Base-by-base conservation (phyloP, 331 rosid genomes). In the Cucumis variabilis region DNA sequence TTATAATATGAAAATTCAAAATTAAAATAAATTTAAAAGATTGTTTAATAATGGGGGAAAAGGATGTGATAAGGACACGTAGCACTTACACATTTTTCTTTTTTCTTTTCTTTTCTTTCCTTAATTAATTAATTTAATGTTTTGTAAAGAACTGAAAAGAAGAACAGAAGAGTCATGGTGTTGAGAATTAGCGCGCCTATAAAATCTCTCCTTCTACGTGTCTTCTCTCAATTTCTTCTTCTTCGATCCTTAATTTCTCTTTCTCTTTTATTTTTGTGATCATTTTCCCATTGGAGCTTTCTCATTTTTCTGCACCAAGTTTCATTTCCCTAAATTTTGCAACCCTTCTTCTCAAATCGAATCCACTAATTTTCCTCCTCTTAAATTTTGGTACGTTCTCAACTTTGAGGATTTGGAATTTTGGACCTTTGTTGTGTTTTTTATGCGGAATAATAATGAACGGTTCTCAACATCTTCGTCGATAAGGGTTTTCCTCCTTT, bases 301-400 rank as follows among this genome's bases (percentile, higher is more conserved):
- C 41, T 67, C n/a, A 82, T 33, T 82, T 58, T 10, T 12, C 85
- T 7, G 51, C 70, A 17, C 27, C 3, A 81, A 81, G 30, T 58
- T 58, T 58, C 85, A 7, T 81, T 5, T n/a, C 46, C 85, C 85
- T 30, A 19, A 81, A 28, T 81, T 37, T 33, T 20, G 12, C 51
- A 55, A 55, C 69, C 69, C 46, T 58, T 33, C 58, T 60, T 62
- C 68, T 33, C 23, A 37, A 62, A 60, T 33, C 72, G 53, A 81
- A 62, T 24, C 66, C 11, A 27, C 21, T 27, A 21, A 25, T 78
- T 37, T 37, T 63, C 53, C 70, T 63, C 37, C n/a, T 63, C 55
- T 60, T 50, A 3, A 60, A 28, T 28, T 81, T 33, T 81, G 85
- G 85, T 81, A 81, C 71, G 85, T 60, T 81, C 1, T 13, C 20